Evolutionary conservation across 129 eudicot genomes (phyloP), one percentile per base, ranked within the genome.

Genomic region (Tagetes erecta): DNA sequence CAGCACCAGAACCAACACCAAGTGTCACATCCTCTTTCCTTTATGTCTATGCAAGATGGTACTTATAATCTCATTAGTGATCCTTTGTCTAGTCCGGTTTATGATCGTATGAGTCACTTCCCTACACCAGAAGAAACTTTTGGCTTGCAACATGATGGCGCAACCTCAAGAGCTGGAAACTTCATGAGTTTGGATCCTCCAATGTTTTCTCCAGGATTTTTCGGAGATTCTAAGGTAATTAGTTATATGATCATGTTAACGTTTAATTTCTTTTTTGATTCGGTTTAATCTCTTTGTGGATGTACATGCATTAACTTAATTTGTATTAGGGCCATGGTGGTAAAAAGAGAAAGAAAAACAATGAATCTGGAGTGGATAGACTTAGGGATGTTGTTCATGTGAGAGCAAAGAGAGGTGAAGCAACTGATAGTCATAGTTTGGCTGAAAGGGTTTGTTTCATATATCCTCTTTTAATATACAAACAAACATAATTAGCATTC

Each of bases 371-470:
- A 57, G 68, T 31, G 42, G 86, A 87, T 82, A 86, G 84, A 71
- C 84, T 84, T 10, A 84, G 78, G 83, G 95, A 92, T 50, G 98
- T 92, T 52, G 91, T 92, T 82, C 98, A 92, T 84, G 98, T 92
- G 12, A 87, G 98, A 82, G 98, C 98, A 42, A 92, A 83, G 85
- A 87, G 98, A 81, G 98, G 98, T 55, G 96, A 92, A 81, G 98
- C 98, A 76, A 92, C 98, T 35, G 98, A 92, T 80, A 92, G 98
- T 71, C 98, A 92, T 72, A 92, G 98, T 75, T 85, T 92, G 83
- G 96, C 96, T 33, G 98, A 92, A 87, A 85, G 98, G 91, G 98
- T 92, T 58, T 41, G 84, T 51, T 70, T 69, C 51, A 33, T 49
- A 44, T 64, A 51, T 49, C 65, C 38, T 57, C 38, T 47, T 45